Base-by-base conservation (phyloP, 2,329 filamentous ascomycete genomes). In the Cylindrodendrum hubeiense region DNA sequence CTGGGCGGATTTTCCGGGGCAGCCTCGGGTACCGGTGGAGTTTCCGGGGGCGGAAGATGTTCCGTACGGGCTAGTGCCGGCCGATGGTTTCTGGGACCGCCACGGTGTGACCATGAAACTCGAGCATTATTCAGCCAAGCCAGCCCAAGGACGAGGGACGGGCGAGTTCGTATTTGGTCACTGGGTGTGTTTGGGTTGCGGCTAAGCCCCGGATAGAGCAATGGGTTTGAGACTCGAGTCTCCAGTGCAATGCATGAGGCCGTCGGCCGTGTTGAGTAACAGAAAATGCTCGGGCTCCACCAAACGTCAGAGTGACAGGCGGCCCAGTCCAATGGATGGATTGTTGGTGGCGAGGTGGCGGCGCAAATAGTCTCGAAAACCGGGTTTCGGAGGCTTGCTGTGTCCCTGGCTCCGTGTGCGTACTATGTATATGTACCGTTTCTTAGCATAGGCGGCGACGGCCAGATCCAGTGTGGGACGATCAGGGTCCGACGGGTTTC, bases 41-140 rank as follows among this genome's bases (percentile, higher is more conserved):
- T 52, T 39, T 57, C 46, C 49, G 39, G 41, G 49, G 49, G 47
- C 53, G 60, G 60, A 63, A 63, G 50, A 24, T n/a, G 39, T 58
- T 58, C 49, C 54, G 53, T 44, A 13, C 22, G 8, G 55, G 55
- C 44, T 49, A 50, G 44, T 13, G 21, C 47, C 49, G 53, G 47
- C 41, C 41, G 28, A 51, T 28, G 26, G 17, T 19, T 21, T 52
- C 28, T 53, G 51, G 39, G 30, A 50, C 44, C 33, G 34, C 33
- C n/a, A 41, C 44, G 24, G 30, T 30, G 24, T 24, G 33, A 30
- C 10, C 24, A 44, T 30, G 26, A 21, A 24, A 41, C 33, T 33
- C 13, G n/a, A 50, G 28, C 30, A 60, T 53, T 46, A 63, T 63
- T 63, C 60, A 58, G 53, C 47, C 13, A 10, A 13, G 17, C 57